These are phyloP conservation scores for Hypoxylon sp. DNA, from an alignment of 2,329 filamentous ascomycete genomes.

Conservation along the genomic window DNA sequence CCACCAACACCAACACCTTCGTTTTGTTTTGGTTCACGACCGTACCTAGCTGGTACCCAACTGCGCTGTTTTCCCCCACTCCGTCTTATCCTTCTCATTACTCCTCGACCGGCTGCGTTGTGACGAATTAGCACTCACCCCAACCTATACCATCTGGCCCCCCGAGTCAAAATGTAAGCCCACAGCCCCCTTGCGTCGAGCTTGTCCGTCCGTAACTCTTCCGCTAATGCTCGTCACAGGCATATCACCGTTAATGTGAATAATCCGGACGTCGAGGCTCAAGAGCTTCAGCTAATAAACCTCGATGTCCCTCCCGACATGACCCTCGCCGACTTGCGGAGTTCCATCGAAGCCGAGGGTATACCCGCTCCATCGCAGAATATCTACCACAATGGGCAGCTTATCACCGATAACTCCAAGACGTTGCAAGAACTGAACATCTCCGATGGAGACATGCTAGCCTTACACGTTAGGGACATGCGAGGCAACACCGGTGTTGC, in stretches of 20 bases:
- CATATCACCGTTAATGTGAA: constrained; percentile 82
- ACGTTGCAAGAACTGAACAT: constrained; percentile 87
- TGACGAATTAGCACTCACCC: constrained; percentile 24
- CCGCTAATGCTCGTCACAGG: constrained; percentile 62
- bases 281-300: constrained; percentile 73
- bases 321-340: constrained; percentile 87
- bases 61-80: constrained; percentile 22
- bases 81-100: constrained; percentile 19
- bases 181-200: constrained; percentile 6
- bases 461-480: constrained; percentile 81
- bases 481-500: constrained; percentile 62
- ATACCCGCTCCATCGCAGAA: constrained; percentile 82
- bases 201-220: not conserved
- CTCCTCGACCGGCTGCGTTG: constrained; percentile 22
- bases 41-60: constrained; percentile 22
- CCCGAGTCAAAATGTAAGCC: constrained; percentile 41
- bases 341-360: constrained; percentile 86
- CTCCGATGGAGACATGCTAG: constrained; percentile 91
- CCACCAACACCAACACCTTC: constrained; percentile 21
- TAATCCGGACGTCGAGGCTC: constrained; percentile 73
- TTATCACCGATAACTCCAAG: constrained; percentile 82
- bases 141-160: constrained; percentile 9
- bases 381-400: constrained; percentile 90
- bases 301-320: constrained; percentile 79
- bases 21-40: constrained; percentile 27